These are phyloP conservation scores for Cutaneotrichosporon daszewskae DNA, from an alignment of 1,284 basidiomycete genomes.

Conservation along the genomic window DNA sequence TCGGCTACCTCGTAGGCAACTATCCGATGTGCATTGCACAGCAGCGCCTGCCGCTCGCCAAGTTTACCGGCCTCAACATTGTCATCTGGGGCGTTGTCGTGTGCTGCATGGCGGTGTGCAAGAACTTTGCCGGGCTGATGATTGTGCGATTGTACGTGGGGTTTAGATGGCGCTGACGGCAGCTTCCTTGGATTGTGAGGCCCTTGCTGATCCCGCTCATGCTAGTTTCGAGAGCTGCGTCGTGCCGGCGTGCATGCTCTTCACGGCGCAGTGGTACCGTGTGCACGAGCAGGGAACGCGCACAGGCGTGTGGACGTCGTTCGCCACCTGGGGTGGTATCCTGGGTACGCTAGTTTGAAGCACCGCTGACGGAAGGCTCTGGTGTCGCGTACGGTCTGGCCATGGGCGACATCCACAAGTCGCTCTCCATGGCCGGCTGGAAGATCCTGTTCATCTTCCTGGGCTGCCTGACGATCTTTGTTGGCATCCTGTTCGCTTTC, in stretches of 20 bases:
- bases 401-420: constrained; percentile 6
- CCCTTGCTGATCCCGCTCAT: background rate
- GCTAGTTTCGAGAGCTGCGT: constrained; percentile 9
- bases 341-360: too few relatives aligned
- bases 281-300: constrained; percentile 12
- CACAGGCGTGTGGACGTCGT: constrained; percentile 18
- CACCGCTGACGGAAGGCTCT: constrained; percentile 19
- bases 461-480: constrained; percentile 16
- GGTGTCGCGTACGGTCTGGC: constrained; percentile 21
- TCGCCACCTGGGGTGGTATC: constrained; percentile 17
- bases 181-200: constrained; percentile 11
- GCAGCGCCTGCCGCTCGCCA: constrained; percentile 18
- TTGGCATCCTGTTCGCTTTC: constrained; percentile 21
- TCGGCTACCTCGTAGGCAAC: constrained; percentile 22
- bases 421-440: constrained; percentile 18
- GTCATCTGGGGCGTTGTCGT: constrained; percentile 18
- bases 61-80: constrained; percentile 12
- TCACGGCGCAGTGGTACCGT: constrained; percentile 21
- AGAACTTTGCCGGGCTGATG: constrained; percentile 17
- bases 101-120: constrained; percentile 16
- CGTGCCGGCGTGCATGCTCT: constrained; percentile 16
- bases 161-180: background rate
- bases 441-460: constrained; percentile 22
- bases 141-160: constrained; percentile 16
- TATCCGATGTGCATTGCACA: constrained; percentile 21